phyloP scores from a whole-genome alignment of 306 rosid species.

The Begonia masoniana region DNA sequence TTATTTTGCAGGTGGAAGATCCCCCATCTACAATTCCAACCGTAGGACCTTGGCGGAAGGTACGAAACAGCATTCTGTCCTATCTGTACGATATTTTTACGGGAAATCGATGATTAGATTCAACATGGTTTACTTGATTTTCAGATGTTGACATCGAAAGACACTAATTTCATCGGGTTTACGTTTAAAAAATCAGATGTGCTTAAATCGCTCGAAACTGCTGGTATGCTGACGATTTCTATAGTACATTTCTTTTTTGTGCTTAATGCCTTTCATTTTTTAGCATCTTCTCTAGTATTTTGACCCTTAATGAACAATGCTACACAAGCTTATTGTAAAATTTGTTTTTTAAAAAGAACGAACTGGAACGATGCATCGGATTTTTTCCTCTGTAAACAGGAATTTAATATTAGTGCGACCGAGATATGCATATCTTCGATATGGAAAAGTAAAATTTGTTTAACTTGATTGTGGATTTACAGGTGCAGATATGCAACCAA shows the following conservation, averaged over 20 bases:
- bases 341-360: background rate
- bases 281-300: too few species aligned
- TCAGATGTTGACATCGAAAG: slow-evolving; percentile 98
- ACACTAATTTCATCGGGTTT: slow-evolving; percentile 90
- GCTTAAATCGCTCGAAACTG: slow-evolving; percentile 63
- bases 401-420: too few species aligned
- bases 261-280: too few species aligned
- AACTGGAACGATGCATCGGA: too few species aligned
- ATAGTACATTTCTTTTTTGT: background rate
- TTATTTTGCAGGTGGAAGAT: slow-evolving; percentile 49
- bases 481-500: slow-evolving; percentile 51
- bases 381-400: too few species aligned
- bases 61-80: slow-evolving; percentile 9
- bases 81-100: background rate
- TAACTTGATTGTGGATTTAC: slow-evolving; percentile 14
- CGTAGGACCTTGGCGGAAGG: slow-evolving; percentile 99
- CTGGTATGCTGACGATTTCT: slow-evolving; percentile 34
- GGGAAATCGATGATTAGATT: background rate
- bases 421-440: too few species aligned
- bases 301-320: too few species aligned
- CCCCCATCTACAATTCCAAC: slow-evolving; percentile 63
- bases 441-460: too few species aligned
- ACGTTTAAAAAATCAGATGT: slow-evolving; percentile 83
- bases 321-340: background rate
- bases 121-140: slow-evolving; percentile 1